Evolutionary conservation across 148 eudicot genomes (phyloP).

Genomic region (Dianthus caryophyllus): DNA sequence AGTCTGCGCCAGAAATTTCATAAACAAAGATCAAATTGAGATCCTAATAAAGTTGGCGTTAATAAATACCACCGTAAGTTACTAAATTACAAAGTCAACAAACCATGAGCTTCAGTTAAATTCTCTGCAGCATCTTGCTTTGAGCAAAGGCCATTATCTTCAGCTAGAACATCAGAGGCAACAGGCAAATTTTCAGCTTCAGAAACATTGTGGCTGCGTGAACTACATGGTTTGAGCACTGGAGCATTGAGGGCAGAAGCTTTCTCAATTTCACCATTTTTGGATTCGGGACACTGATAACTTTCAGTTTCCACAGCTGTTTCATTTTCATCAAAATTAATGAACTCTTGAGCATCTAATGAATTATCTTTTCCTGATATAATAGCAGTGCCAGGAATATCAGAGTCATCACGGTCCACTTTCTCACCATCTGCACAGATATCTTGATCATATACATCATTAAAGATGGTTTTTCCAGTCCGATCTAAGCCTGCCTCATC

Average conservation of each 20-base stretch:
- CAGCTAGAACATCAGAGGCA: constrained; percentile 28
- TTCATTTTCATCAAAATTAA: constrained; percentile 25
- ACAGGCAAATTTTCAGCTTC: constrained; percentile 23
- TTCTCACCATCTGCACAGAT: constrained; percentile 20
- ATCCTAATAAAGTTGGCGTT: background rate
- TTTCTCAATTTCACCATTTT: constrained; percentile 21
- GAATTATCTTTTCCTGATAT: constrained; percentile 19
- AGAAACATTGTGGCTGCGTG: constrained; percentile 28
- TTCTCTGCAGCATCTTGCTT: constrained; percentile 31
- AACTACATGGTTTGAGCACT: constrained; percentile 50
- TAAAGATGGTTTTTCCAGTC: background rate
- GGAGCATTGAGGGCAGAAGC: constrained; percentile 20
- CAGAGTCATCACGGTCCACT: constrained; percentile 22
- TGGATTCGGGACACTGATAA: constrained; percentile 24
- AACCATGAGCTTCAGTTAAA: constrained; percentile 38
- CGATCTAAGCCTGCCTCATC: constrained; percentile 25
- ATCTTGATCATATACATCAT: constrained; percentile 23
- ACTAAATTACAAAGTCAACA: constrained; percentile 15
- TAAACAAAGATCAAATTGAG: constrained; percentile 9
- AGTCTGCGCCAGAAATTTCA: constrained; percentile 27
- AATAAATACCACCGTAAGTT: constrained; percentile 1
- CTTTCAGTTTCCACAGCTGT: constrained; percentile 19
- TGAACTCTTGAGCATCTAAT: constrained; percentile 18
- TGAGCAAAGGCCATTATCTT: constrained; percentile 13
- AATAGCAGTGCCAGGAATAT: constrained; percentile 23